Base-by-base conservation (phyloP, 2,329 filamentous ascomycete genomes). In the Drechmeria coniospora region DNA sequence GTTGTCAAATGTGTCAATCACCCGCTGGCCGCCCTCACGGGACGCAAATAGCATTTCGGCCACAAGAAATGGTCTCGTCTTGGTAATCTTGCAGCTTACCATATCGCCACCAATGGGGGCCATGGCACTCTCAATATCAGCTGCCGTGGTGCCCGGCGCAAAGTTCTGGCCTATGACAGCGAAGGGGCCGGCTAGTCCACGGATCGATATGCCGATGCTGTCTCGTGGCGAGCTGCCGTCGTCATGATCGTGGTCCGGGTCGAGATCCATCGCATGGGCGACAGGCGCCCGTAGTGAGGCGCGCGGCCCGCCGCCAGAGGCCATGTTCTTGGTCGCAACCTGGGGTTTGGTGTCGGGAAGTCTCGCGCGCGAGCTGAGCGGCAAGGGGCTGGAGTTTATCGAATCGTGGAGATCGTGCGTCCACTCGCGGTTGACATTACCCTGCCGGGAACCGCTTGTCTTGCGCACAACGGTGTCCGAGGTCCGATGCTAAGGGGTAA, bases 111-210 rank as follows among this genome's bases (percentile, higher is more conserved):
- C 79, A n/a, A 80, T 57, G 1, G 73, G 72, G n/a, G 65, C 68
- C 71, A 90, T 74, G 31, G 81, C 81, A 41, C 75, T 79, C 57
- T 84, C 79, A 33, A 90, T 82, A 44, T 90, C 81, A 17, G 77
- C 79, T 2, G 76, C 77, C 6, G 81, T 84, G 1, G 81, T 90
- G 21, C 81, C 81, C 2, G 71, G 71, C 9, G 80, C 81, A 47
- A 90, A 83, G 58, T 90, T 90, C 51, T 80, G 76, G 3, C 77
- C 79, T 47, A 82, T 67, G 15, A 90, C 68, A 12, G 69, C 66
- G 41, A 69, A 81, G 1, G 79, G 79, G 0, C 79, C 76, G 1
- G 74, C 74, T 7, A 77, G 57, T n/a, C 81, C 81, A 29, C 72
- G 63, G 37, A 90, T 86, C 20, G 65, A 74, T 25, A 87, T 65